phyloP scores from a whole-genome alignment of 768 basidiomycete genomes.

The Lyophyllum shimeji region DNA sequence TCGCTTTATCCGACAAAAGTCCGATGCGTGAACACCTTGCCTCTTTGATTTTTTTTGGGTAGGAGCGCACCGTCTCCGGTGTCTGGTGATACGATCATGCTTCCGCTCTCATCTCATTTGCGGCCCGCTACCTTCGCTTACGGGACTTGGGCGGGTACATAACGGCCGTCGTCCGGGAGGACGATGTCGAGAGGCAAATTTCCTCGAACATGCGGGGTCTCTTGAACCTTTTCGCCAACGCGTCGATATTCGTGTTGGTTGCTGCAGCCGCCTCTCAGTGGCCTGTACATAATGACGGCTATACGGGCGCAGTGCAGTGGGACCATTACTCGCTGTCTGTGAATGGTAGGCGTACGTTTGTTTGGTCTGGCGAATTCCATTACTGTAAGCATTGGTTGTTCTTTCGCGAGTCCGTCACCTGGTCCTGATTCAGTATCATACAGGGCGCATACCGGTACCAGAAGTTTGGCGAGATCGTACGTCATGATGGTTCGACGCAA shows the following conservation, averaged over 20 bases:
- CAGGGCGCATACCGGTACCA: constrained; percentile 11
- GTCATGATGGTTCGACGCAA: background rate
- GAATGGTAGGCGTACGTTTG: constrained; percentile 8
- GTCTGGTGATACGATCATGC: constrained; percentile 11
- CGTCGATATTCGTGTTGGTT: background rate
- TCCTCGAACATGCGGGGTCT: background rate
- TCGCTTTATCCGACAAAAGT: background rate
- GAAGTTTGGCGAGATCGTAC: constrained; percentile 11
- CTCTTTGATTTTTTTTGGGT: background rate
- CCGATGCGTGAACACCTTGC: background rate
- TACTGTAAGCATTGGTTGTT: constrained; percentile 1
- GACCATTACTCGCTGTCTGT: constrained; percentile 11
- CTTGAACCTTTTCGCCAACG: background rate
- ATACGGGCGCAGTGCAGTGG: constrained; percentile 5
- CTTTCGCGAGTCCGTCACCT: background rate
- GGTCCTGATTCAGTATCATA: background rate
- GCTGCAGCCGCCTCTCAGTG: constrained; percentile 1
- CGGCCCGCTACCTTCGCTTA: constrained; percentile 10
- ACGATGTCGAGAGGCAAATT: background rate
- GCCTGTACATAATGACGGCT: constrained; percentile 7
- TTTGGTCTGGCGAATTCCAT: constrained; percentile 12
- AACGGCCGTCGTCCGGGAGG: background rate
- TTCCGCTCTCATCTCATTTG: background rate
- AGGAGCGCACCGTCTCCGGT: background rate
- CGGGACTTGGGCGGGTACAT: background rate